A percentile compares a stretch with the other conserved stretches of the same genome.
These are phyloP conservation scores for Suillus clintonianus DNA, from an alignment of 768 basidiomycete species.

Conservation along the genomic window DNA sequence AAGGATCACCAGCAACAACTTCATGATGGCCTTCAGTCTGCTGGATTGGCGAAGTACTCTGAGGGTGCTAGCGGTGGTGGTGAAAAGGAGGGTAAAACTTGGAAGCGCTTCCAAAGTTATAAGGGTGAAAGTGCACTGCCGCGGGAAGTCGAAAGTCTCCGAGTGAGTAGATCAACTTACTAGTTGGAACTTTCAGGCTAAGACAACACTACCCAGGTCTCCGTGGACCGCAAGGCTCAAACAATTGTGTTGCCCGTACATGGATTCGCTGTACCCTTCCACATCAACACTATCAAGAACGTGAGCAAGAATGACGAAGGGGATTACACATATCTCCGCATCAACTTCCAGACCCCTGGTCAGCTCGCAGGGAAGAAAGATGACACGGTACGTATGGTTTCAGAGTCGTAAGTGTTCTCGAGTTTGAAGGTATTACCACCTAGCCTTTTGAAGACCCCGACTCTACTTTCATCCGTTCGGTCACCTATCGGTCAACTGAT, in stretches of 20 bases:
- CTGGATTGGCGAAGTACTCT: slow-evolving; percentile 82
- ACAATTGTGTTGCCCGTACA: slow-evolving; percentile 92
- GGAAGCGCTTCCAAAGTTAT: slow-evolving; percentile 97
- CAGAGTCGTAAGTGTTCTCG: neutral
- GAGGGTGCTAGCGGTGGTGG: slow-evolving; percentile 74
- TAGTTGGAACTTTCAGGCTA: neutral
- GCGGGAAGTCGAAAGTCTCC: slow-evolving; percentile 73
- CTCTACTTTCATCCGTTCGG: slow-evolving; percentile 92
- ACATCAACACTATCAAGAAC: slow-evolving; percentile 98
- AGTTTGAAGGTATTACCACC: slow-evolving; percentile 1
- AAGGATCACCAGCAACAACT: slow-evolving; percentile 87
- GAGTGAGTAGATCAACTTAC: slow-evolving; percentile 50
- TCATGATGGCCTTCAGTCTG: slow-evolving; percentile 72
- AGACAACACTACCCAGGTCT: slow-evolving; percentile 55
- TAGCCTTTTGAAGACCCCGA: slow-evolving; percentile 97
- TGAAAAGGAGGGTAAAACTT: slow-evolving; percentile 87
- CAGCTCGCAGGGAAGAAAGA: slow-evolving; percentile 98
- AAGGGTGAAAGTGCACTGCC: slow-evolving; percentile 92
- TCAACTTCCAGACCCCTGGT: slow-evolving; percentile 98
- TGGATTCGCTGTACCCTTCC: slow-evolving; percentile 95
- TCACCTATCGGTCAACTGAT: slow-evolving; percentile 91
- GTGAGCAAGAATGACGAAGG: slow-evolving; percentile 97
- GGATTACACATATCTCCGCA: slow-evolving; percentile 89
- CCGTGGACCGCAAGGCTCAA: slow-evolving; percentile 86
- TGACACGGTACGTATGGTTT: slow-evolving; percentile 67